Percentiles rank a stretch among this genome's conserved stretches.
These are phyloP conservation scores for Lactarius tabidus DNA, from an alignment of 768 basidiomycete genomes.

Conservation along the genomic window DNA sequence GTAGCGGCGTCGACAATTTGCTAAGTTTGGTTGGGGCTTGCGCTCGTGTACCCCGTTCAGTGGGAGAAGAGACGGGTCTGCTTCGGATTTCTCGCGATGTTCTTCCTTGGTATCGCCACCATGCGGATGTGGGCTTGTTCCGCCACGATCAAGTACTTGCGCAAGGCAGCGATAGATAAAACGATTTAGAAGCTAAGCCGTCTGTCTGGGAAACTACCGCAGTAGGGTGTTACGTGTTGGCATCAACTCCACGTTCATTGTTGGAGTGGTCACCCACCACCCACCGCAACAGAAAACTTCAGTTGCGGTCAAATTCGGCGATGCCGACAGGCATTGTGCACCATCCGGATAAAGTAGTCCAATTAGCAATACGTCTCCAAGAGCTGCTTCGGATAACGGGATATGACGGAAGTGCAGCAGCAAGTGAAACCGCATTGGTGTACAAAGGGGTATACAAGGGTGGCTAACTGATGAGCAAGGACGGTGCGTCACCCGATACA, in stretches of 20 bases:
- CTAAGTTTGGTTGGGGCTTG: no score
- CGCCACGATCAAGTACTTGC: background rate
- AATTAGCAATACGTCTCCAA: background rate
- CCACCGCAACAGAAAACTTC: background rate
- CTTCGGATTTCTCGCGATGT: no score
- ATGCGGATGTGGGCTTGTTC: background rate
- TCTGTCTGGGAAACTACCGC: background rate
- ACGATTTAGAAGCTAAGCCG: background rate
- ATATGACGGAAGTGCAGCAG: background rate
- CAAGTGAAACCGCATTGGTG: background rate
- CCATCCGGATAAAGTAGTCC: background rate
- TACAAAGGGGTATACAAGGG: no score
- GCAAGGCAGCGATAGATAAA: background rate
- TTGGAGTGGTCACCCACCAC: background rate
- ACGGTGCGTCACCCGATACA: background rate
- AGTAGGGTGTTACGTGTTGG: background rate
- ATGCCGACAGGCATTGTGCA: background rate
- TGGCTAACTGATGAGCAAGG: background rate
- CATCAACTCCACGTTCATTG: background rate
- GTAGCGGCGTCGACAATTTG: no score
- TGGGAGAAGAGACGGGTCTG: background rate
- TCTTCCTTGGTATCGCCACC: background rate
- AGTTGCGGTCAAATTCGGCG: no score
- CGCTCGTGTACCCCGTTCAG: no score
- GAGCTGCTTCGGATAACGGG: background rate